These are phyloP conservation scores for Tillandsia leiboldiana DNA, from an alignment of 176 grass and related monocot genomes.

Conservation along the genomic window DNA sequence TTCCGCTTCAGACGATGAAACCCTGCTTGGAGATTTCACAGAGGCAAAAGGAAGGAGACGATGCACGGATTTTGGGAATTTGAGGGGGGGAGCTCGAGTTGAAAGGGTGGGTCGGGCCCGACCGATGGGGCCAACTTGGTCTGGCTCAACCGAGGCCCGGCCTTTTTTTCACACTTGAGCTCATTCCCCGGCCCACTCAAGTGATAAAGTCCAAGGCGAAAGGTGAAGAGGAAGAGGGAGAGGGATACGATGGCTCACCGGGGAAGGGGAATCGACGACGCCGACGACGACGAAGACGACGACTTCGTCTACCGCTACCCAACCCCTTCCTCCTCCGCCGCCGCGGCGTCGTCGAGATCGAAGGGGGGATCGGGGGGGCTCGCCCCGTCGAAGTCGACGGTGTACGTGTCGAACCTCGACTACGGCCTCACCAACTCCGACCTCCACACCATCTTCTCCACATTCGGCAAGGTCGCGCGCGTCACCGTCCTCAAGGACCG, in stretches of 20 bases:
- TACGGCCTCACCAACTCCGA: constrained; percentile 94
- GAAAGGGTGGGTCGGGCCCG: too few species aligned
- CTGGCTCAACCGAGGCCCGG: too few species aligned
- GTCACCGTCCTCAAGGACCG: constrained; percentile 89
- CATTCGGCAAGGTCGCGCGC: constrained; percentile 79
- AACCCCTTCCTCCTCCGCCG: constrained; percentile 25
- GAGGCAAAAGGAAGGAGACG: too few species aligned
- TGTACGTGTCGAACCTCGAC: constrained; percentile 85
- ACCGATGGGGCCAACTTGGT: too few species aligned
- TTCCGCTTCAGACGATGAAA: too few species aligned
- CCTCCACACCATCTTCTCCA: constrained; percentile 88
- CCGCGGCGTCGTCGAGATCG: not conserved
- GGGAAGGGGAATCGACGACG: constrained; percentile 1
- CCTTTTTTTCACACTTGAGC: too few species aligned
- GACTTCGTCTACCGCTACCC: constrained; percentile 89
- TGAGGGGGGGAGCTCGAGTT: too few species aligned
- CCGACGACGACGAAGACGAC: constrained; percentile 59
- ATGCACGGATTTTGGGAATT: too few species aligned
- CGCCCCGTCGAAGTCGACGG: constrained; percentile 88
- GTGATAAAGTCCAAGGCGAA: too few species aligned
- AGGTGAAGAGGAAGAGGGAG: not conserved
- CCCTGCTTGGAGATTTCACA: too few species aligned
- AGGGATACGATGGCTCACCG: not conserved
- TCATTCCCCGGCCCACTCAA: too few species aligned
- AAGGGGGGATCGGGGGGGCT: constrained; percentile 63